phyloP scores from a whole-genome alignment of 2,329 filamentous ascomycete species.

The Alternaria arbusti region DNA sequence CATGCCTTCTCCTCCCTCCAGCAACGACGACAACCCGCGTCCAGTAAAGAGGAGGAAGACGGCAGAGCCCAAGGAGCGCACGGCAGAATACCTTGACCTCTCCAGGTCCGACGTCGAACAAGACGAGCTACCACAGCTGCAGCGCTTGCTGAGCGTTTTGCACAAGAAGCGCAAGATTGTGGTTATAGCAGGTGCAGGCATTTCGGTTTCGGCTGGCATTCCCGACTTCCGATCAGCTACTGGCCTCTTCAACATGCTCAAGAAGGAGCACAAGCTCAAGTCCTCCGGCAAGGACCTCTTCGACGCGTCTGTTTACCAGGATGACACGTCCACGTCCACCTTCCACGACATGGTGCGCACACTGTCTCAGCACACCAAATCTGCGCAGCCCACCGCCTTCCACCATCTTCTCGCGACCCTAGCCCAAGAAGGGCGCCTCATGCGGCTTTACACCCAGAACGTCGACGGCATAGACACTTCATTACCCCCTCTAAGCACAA shows the following conservation, averaged over 20 bases:
- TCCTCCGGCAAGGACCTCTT: conserved; percentile 94
- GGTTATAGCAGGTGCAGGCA: conserved; percentile 93
- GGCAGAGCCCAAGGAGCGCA: conserved; percentile 67
- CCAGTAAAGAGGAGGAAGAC: conserved; percentile 77
- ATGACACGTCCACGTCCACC: conserved; percentile 83
- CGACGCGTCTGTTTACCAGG: conserved; percentile 95
- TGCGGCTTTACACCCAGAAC: conserved; percentile 95
- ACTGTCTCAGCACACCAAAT: conserved; percentile 77
- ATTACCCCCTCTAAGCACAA: conserved; percentile 78
- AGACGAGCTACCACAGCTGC: conserved; percentile 67
- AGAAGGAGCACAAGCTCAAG: conserved; percentile 87
- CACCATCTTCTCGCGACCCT: conserved; percentile 93
- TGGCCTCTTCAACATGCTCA: conserved; percentile 85
- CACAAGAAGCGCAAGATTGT: conserved; percentile 95
- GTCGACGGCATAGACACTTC: conserved; percentile 93
- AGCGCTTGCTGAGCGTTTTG: conserved; percentile 74
- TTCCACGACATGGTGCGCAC: conserved; percentile 97
- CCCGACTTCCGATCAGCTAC: conserved; percentile 94
- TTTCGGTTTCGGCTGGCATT: conserved; percentile 95
- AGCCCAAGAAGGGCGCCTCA: conserved; percentile 81
- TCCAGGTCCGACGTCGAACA: conserved; percentile 58
- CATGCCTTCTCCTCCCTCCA: conserved; percentile 51
- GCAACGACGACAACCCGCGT: conserved; percentile 68
- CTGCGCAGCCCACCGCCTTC: conserved; percentile 83
- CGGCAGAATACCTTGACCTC: conserved; percentile 82